Percentiles rank a stretch among this genome's conserved stretches.
phyloP scores from a whole-genome alignment of 345 rosid genomes.

The Aquilaria sinensis region DNA sequence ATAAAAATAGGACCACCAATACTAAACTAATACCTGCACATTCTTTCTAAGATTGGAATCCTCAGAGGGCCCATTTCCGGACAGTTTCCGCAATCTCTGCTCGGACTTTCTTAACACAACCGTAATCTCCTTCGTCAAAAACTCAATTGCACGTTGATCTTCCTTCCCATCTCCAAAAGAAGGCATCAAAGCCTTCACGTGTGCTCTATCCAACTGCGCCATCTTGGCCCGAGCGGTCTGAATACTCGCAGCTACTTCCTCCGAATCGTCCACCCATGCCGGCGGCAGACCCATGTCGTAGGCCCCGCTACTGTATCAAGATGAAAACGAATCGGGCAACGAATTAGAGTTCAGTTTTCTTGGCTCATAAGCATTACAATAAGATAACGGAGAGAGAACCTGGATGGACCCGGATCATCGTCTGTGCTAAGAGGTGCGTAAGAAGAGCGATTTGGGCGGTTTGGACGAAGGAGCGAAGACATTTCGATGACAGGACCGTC shows the following conservation, averaged over 20 bases:
- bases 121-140: conserved; percentile 65
- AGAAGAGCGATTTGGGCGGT: conserved; percentile 24
- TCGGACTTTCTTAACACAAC: conserved; percentile 66
- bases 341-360: not conserved
- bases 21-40: conserved; percentile 62
- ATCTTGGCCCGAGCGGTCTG: conserved; percentile 61
- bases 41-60: conserved; percentile 79
- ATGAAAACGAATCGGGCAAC: not conserved
- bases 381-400: conserved; percentile 9
- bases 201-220: conserved; percentile 71
- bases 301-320: conserved; percentile 56
- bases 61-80: conserved; percentile 61
- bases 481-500: conserved; percentile 46
- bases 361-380: not conserved
- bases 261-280: conserved; percentile 83
- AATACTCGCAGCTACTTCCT: conserved; percentile 66
- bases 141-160: conserved; percentile 64
- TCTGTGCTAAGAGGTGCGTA: conserved; percentile 41
- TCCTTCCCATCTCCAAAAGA: conserved; percentile 86
- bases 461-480: conserved; percentile 34
- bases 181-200: conserved; percentile 88
- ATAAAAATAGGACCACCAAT: not conserved
- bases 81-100: conserved; percentile 53
- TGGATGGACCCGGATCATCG: conserved; percentile 45
- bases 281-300: conserved; percentile 78